These are phyloP conservation scores for Eucalyptus cladocalyx DNA, from an alignment of 345 rosid species.

Conservation along the genomic window DNA sequence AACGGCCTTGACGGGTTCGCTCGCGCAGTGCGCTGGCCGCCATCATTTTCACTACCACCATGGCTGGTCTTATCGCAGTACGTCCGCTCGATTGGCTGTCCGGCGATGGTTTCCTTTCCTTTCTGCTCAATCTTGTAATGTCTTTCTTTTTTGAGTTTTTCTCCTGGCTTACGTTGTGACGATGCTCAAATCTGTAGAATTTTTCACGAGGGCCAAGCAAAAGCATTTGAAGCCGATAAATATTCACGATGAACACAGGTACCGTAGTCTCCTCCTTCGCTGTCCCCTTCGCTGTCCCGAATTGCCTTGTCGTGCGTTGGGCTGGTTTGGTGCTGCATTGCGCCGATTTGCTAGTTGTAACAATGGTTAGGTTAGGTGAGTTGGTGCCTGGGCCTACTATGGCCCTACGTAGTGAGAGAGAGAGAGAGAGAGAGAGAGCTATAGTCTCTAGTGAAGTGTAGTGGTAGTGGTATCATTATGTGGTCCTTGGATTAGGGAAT, in stretches of 20 bases:
- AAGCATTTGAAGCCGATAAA: conserved; percentile 65
- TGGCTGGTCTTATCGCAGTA: conserved; percentile 31
- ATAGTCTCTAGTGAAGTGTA: neutral
- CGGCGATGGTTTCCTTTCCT: neutral
- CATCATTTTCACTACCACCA: neutral
- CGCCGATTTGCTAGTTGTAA: neutral
- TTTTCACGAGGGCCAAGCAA: conserved; percentile 68
- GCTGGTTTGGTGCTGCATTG: neutral
- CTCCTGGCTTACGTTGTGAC: neutral
- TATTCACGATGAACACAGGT: conserved; percentile 77
- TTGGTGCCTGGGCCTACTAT: neutral
- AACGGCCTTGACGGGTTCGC: neutral
- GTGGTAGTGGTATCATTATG: neutral
- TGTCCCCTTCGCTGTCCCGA: neutral
- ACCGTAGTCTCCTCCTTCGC: neutral
- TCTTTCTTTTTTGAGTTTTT: neutral
- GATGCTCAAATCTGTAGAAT: conserved; percentile 14
- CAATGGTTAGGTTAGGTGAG: neutral
- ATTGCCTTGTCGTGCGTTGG: neutral
- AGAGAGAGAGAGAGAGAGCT: neutral
- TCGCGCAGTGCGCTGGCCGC: conserved; percentile 1
- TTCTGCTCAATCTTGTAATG: neutral
- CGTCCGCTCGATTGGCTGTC: neutral
- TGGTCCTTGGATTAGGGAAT: neutral
- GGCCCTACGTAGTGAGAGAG: neutral